Evolutionary conservation across 495 filamentous ascomycete species (phyloP).

Genomic region (Aspergillus kassunensis): DNA sequence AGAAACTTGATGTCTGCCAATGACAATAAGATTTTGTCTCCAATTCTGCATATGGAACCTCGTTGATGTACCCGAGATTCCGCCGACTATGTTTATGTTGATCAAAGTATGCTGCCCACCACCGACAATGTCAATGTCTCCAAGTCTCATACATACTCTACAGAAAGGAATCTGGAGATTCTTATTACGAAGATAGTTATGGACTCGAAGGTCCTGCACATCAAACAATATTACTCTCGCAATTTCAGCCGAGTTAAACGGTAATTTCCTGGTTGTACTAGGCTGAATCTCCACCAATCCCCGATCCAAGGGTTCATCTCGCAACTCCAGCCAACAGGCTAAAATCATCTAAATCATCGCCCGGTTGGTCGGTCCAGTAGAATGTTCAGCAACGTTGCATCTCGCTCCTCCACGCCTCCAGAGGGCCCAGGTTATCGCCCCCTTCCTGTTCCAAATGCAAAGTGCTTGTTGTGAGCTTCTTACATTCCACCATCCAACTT

Average conservation of each 20-base stretch:
- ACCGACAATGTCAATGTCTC: background rate
- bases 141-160: too few species aligned
- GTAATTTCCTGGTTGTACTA: slow-evolving; percentile 4
- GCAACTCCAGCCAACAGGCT: slow-evolving; percentile 1
- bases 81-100: background rate
- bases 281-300: slow-evolving; percentile 9
- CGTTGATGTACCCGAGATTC: slow-evolving; percentile 3
- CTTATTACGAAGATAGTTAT: too few species aligned
- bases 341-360: slow-evolving; percentile 1
- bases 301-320: slow-evolving; percentile 4
- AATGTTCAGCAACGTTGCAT: background rate
- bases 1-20: background rate
- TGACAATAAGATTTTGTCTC: too few species aligned
- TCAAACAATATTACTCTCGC: too few species aligned
- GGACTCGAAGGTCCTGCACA: too few species aligned
- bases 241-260: background rate
- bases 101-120: background rate
- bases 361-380: background rate
- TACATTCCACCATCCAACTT: too few species aligned
- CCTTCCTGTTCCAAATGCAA: background rate
- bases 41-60: too few species aligned
- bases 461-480: background rate
- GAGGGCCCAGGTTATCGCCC: background rate
- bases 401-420: background rate
- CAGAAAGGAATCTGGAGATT: too few species aligned